Evolutionary conservation across 208 protist species (phyloP).

Genomic region (Spongospora subterranea): DNA sequence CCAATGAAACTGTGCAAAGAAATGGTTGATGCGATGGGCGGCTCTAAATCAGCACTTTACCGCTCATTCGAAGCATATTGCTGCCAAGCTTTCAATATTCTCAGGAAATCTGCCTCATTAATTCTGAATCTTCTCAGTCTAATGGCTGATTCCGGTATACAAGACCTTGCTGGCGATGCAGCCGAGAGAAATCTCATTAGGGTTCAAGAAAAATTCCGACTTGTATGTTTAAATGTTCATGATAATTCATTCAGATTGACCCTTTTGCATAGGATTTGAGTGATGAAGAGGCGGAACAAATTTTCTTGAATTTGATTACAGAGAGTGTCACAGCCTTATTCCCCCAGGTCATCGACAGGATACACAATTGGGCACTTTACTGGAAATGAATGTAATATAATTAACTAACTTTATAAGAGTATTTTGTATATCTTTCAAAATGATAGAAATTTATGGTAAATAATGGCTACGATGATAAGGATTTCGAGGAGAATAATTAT

Average conservation of each 20-base stretch:
- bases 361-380: conserved; percentile 66
- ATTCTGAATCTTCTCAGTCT: conserved; percentile 90
- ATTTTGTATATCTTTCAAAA: background rate
- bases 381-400: conserved; percentile 42
- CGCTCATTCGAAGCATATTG: conserved; percentile 74
- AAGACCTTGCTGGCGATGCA: background rate
- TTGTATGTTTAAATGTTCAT: background rate
- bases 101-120: conserved; percentile 88
- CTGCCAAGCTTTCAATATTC: conserved; percentile 91
- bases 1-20: conserved; percentile 89
- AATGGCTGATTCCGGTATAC: conserved; percentile 86
- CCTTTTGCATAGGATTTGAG: conserved; percentile 19
- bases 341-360: conserved; percentile 84
- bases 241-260: background rate
- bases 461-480: background rate
- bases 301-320: conserved; percentile 86
- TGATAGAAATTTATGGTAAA: background rate
- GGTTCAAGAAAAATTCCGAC: conserved; percentile 47
- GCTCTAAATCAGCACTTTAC: conserved; percentile 37
- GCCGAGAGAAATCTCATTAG: conserved; percentile 32
- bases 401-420: background rate
- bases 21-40: conserved; percentile 77
- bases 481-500: conserved; percentile 35
- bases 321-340: conserved; percentile 89
- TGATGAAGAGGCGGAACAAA: conserved; percentile 49